phyloP scores from a whole-genome alignment of 305 asterid genomes.

The Solanum hybrid region DNA sequence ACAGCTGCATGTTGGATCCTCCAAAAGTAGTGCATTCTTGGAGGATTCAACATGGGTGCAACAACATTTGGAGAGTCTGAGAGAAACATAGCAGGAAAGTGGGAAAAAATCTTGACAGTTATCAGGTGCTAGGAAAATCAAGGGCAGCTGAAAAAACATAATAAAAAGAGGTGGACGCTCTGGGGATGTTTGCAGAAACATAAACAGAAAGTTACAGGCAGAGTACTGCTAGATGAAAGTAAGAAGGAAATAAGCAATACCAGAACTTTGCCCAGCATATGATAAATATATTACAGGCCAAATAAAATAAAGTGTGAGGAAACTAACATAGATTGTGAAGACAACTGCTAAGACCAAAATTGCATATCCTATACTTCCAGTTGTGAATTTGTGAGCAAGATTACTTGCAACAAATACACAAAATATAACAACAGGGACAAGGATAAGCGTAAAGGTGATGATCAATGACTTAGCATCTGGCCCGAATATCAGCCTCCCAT shows the following conservation, averaged over 20 bases:
- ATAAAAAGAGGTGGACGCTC: background rate
- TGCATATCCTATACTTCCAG: constrained; percentile 30
- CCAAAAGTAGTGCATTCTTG: background rate
- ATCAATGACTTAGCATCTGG: constrained; percentile 41
- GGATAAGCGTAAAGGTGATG: constrained; percentile 29
- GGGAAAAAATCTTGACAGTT: background rate
- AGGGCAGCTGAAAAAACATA: background rate
- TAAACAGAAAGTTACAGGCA: background rate
- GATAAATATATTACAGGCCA: background rate
- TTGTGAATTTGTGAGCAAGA: constrained; percentile 22
- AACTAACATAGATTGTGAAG: constrained; percentile 32
- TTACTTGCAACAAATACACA: constrained; percentile 31
- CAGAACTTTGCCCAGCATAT: background rate
- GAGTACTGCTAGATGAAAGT: background rate
- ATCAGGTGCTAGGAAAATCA: background rate
- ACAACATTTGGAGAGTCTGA: background rate
- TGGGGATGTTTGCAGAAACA: background rate
- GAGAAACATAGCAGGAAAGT: background rate
- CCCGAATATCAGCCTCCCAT: constrained; percentile 42
- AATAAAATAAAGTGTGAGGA: background rate
- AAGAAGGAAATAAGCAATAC: background rate
- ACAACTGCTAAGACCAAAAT: constrained; percentile 21
- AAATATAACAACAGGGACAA: constrained; percentile 31
- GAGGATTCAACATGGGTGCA: background rate
- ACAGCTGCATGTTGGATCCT: background rate